These are phyloP conservation scores for Saccharomycopsis sp. DNA, from an alignment of 805 yeast species.

Conservation along the genomic window DNA sequence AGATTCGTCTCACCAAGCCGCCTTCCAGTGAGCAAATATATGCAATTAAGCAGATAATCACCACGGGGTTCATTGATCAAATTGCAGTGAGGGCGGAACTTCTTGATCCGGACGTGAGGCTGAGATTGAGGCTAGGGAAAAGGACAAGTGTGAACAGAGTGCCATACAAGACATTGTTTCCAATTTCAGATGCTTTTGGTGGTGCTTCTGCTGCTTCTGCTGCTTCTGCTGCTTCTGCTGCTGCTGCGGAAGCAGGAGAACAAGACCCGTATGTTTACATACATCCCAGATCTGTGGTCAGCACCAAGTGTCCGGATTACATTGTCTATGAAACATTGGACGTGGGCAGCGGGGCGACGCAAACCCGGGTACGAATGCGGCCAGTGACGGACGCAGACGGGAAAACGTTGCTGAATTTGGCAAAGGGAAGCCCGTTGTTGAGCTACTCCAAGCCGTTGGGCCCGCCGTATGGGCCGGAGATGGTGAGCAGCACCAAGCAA, in stretches of 20 bases:
- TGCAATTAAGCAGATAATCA: conserved; percentile 81
- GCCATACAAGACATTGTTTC: conserved; percentile 56
- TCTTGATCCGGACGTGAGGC: conserved; percentile 49
- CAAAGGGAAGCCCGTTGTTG: conserved; percentile 59
- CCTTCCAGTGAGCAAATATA: conserved; percentile 64
- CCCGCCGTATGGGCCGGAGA: conserved; percentile 77
- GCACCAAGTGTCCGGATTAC: conserved; percentile 64
- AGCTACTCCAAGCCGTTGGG: conserved; percentile 90
- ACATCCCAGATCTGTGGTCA: conserved; percentile 68
- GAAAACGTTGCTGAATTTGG: conserved; percentile 67
- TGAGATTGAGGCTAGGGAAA: conserved; percentile 52
- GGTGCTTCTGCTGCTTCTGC: no score
- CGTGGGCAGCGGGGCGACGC: conserved; percentile 31
- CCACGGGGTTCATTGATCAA: conserved; percentile 90
- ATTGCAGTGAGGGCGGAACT: conserved; percentile 78
- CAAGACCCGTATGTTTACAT: conserved; percentile 57
- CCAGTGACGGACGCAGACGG: conserved; percentile 71
- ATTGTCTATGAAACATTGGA: conserved; percentile 66
- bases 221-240: no score
- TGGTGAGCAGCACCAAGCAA: conserved; percentile 54
- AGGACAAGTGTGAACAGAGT: conserved; percentile 47
- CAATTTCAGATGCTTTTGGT: conserved; percentile 27
- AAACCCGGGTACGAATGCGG: conserved; percentile 53
- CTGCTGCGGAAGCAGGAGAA: conserved; percentile 27
- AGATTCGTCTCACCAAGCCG: conserved; percentile 43